Conservation (phyloP, 352 stramenopile species). For the Phytophthora capsici region DNA sequence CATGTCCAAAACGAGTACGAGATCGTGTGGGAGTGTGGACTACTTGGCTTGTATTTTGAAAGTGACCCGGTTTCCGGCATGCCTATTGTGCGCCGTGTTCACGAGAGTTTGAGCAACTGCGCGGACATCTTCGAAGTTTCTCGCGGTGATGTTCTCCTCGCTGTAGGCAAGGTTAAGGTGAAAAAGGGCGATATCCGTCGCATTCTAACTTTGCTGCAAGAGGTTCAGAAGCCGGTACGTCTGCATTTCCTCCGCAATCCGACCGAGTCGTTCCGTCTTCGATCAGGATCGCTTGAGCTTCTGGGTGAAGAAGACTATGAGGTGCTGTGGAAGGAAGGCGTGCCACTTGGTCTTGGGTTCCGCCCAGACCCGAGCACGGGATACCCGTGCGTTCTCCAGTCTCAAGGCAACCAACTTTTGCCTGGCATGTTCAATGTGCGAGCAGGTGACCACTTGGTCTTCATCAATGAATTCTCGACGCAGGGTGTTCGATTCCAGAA, state of each 20-base stretch:
- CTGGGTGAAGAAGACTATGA: conserved; percentile 89
- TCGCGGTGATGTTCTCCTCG: conserved; percentile 78
- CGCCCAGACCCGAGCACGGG: conserved; percentile 77
- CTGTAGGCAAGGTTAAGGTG: conserved; percentile 77
- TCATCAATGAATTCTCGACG: conserved; percentile 90
- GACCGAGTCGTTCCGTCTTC: conserved; percentile 71
- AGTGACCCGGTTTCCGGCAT: conserved; percentile 82
- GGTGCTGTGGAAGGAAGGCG: conserved; percentile 86
- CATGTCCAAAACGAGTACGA: conserved; percentile 84
- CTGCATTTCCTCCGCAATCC: conserved; percentile 80
- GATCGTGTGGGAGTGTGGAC: conserved; percentile 87
- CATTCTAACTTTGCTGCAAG: conserved; percentile 77
- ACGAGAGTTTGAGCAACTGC: conserved; percentile 88
- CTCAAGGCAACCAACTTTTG: conserved; percentile 78
- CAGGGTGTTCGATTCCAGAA: conserved; percentile 86
- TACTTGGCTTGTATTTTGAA: conserved; percentile 87
- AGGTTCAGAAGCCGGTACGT: conserved; percentile 84
- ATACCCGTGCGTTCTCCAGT: conserved; percentile 78
- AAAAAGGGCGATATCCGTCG: conserved; percentile 84
- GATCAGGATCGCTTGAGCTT: conserved; percentile 73
- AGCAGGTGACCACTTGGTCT: conserved; percentile 77
- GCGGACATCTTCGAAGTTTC: conserved; percentile 87
- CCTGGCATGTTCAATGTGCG: conserved; percentile 90
- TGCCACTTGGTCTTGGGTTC: conserved; percentile 84
- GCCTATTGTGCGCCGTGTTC: conserved; percentile 86